Evolutionary conservation across 441 rosid genomes (phyloP).

Genomic region (Pelargonium cotyledonis): DNA sequence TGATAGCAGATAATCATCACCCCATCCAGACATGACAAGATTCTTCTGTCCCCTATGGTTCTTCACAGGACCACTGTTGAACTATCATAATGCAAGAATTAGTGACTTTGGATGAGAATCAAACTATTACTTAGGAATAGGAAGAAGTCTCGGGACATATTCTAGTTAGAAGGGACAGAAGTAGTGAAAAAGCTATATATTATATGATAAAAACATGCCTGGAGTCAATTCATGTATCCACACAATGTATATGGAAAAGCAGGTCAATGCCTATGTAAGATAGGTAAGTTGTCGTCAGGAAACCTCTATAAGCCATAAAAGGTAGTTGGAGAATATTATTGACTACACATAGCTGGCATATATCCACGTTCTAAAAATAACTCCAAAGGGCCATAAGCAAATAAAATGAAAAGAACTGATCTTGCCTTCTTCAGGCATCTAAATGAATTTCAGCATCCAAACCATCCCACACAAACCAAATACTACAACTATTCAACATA

Average conservation of each 20-base stretch:
- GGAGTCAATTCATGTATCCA: neutral
- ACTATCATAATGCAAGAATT: slow-evolving; percentile 15
- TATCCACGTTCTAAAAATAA: neutral
- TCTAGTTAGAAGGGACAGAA: neutral
- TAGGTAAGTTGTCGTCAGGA: neutral
- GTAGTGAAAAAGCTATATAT: neutral
- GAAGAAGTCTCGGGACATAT: neutral
- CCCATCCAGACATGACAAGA: slow-evolving; percentile 91
- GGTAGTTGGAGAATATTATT: neutral
- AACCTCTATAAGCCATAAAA: neutral
- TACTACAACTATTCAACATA: too few species aligned
- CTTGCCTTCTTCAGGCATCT: neutral
- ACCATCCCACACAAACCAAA: neutral
- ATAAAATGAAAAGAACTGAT: neutral
- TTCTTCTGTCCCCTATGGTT: slow-evolving; percentile 85
- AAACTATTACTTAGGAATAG: slow-evolving; percentile 9
- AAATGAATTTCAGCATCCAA: neutral
- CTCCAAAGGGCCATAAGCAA: neutral
- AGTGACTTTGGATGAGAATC: slow-evolving; percentile 3
- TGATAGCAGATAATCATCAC: slow-evolving; percentile 68
- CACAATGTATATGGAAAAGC: neutral
- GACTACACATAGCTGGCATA: neutral
- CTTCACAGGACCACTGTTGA: slow-evolving; percentile 66
- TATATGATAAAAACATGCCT: neutral
- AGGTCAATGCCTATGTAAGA: neutral